phyloP scores from a whole-genome alignment of 345 rosid genomes.

The Noccaea caerulescens region DNA sequence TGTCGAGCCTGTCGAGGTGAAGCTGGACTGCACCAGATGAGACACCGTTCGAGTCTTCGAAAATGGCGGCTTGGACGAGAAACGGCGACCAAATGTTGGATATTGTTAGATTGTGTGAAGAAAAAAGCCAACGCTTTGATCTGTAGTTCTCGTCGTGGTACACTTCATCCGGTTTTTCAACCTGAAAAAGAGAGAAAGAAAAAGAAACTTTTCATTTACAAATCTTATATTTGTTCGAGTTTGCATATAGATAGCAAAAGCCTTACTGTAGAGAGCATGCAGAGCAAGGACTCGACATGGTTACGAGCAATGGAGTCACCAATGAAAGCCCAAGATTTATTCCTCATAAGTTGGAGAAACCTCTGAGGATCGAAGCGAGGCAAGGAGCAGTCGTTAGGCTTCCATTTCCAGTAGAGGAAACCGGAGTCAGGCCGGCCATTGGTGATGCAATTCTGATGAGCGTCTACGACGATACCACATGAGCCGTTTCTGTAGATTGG shows the following conservation, averaged over 20 bases:
- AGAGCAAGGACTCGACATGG: constrained; percentile 85
- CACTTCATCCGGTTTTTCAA: constrained; percentile 70
- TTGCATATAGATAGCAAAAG: constrained; percentile 10
- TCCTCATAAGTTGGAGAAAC: constrained; percentile 74
- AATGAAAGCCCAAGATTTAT: constrained; percentile 78
- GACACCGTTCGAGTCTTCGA: constrained; percentile 82
- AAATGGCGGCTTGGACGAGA: constrained; percentile 85
- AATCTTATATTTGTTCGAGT: not conserved
- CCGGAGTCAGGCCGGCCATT: constrained; percentile 88
- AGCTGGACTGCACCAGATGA: constrained; percentile 80
- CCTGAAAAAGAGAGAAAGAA: constrained; percentile 49
- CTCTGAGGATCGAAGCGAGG: constrained; percentile 66
- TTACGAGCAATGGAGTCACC: constrained; percentile 97
- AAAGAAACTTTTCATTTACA: not conserved
- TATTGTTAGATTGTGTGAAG: constrained; percentile 66
- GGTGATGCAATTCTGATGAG: constrained; percentile 86
- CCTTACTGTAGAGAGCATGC: constrained; percentile 75
- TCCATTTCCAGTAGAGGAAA: constrained; percentile 91
- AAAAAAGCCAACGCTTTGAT: constrained; percentile 82
- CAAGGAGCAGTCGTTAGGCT: constrained; percentile 69
- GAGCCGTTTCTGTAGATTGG: constrained; percentile 43
- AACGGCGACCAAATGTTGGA: constrained; percentile 93
- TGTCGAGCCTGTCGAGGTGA: constrained; percentile 79
- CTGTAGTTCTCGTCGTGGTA: constrained; percentile 84
- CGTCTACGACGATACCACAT: constrained; percentile 51